Conservation (phyloP, 768 basidiomycete genomes). For the Boletus tylopilopsis region DNA sequence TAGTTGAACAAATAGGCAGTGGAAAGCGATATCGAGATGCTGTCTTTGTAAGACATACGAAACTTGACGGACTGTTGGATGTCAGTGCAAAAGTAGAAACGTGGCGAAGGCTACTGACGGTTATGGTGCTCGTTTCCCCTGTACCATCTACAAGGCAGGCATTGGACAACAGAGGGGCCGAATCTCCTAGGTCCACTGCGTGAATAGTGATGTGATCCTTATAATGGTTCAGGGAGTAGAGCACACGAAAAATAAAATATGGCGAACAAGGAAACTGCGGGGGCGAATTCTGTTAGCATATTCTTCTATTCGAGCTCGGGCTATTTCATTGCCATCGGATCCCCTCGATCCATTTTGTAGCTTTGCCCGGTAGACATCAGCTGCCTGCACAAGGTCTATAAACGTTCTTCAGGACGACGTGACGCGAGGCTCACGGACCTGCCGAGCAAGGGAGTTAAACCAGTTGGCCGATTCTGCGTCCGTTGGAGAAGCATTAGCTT, state of each 20-base stretch:
- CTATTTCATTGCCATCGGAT: constrained; percentile 77
- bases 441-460: constrained; percentile 82
- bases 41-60: constrained; percentile 81
- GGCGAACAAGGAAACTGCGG: constrained; percentile 58
- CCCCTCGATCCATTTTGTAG: constrained; percentile 68
- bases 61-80: constrained; percentile 70
- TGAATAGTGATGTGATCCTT: constrained; percentile 88
- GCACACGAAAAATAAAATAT: background rate
- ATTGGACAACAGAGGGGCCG: constrained; percentile 74
- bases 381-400: constrained; percentile 41
- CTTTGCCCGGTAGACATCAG: constrained; percentile 73
- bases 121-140: constrained; percentile 16
- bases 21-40: constrained; percentile 76
- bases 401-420: background rate
- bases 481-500: constrained; percentile 4
- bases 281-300: constrained; percentile 80
- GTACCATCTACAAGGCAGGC: constrained; percentile 45
- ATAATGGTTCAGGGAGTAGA: constrained; percentile 1
- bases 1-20: constrained; percentile 85
- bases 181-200: constrained; percentile 75
- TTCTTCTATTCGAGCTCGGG: constrained; percentile 71
- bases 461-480: constrained; percentile 79
- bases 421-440: constrained; percentile 45
- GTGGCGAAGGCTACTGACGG: constrained; percentile 26
- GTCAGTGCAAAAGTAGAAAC: constrained; percentile 12